phyloP scores from a whole-genome alignment of 2,329 filamentous ascomycete genomes.

The Trichoderma sp. region DNA sequence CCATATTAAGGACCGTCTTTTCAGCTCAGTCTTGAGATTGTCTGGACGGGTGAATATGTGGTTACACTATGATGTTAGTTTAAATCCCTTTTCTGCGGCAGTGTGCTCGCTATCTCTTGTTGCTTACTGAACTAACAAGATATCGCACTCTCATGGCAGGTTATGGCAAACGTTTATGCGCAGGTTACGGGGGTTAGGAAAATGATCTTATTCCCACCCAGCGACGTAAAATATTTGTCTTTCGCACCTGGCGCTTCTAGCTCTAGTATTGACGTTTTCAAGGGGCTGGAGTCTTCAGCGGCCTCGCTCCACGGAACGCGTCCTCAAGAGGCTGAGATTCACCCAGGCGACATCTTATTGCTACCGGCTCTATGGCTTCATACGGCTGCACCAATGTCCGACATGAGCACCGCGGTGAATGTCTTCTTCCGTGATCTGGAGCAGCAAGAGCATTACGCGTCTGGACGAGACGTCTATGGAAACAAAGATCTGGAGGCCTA shows the following conservation, averaged over 20 bases:
- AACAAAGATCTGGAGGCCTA: slow-evolving; percentile 85
- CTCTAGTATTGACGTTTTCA: slow-evolving; percentile 75
- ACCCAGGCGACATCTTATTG: slow-evolving; percentile 76
- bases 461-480: slow-evolving; percentile 82
- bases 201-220: slow-evolving; percentile 77
- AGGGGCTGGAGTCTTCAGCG: slow-evolving; percentile 46
- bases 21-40: slow-evolving; percentile 79
- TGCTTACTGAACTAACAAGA: slow-evolving; percentile 17
- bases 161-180: slow-evolving; percentile 85
- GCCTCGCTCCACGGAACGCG: slow-evolving; percentile 54
- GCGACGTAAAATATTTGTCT: slow-evolving; percentile 69
- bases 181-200: slow-evolving; percentile 76
- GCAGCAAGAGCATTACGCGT: slow-evolving; percentile 63
- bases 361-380: slow-evolving; percentile 86
- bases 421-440: slow-evolving; percentile 78
- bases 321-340: slow-evolving; percentile 68
- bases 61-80: slow-evolving; percentile 80
- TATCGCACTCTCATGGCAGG: slow-evolving; percentile 49
- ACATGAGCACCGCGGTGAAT: slow-evolving; percentile 79
- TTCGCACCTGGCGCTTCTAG: slow-evolving; percentile 80
- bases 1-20: slow-evolving; percentile 63
- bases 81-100: background rate
- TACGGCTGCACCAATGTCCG: slow-evolving; percentile 63
- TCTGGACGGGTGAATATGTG: slow-evolving; percentile 84
- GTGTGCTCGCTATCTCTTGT: background rate